Conservation (phyloP, 768 basidiomycete genomes). For the Xerocomellus amylosporus region DNA sequence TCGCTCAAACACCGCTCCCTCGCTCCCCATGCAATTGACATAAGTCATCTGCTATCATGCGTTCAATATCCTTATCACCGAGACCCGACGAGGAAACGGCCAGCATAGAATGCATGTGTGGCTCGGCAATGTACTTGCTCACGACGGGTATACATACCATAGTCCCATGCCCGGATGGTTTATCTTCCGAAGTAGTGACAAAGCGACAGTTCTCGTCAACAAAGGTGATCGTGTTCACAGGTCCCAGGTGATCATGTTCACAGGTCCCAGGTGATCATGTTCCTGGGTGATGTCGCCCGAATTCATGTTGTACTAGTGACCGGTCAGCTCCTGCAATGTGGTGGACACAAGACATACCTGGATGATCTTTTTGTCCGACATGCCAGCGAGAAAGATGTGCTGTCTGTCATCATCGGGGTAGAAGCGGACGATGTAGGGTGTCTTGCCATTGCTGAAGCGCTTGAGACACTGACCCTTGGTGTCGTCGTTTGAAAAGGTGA, state of each 20-base stretch:
- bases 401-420: slow-evolving; percentile 97
- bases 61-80: too few relatives aligned
- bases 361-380: slow-evolving; percentile 99
- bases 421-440: slow-evolving; percentile 92
- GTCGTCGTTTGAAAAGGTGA: slow-evolving; percentile 94
- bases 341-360: slow-evolving; percentile 55
- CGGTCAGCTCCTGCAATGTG: not conserved
- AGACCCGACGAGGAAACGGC: slow-evolving; percentile 61
- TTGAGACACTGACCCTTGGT: slow-evolving; percentile 88
- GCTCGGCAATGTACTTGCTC: slow-evolving; percentile 99
- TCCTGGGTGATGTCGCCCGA: slow-evolving; percentile 96
- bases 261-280: slow-evolving; percentile 98
- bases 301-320: slow-evolving; percentile 84
- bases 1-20: too few relatives aligned
- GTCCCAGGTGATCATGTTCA: slow-evolving; percentile 99
- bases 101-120: slow-evolving; percentile 99
- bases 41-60: too few relatives aligned
- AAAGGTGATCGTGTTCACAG: slow-evolving; percentile 98
- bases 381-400: slow-evolving; percentile 93
- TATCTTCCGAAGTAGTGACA: slow-evolving; percentile 99
- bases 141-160: slow-evolving; percentile 98
- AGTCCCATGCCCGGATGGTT: slow-evolving; percentile 98
- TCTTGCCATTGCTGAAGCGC: slow-evolving; percentile 96
- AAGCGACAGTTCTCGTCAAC: slow-evolving; percentile 98
- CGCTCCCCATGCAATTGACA: too few relatives aligned